Base-by-base conservation (phyloP, 2,329 filamentous ascomycete genomes). In the Camillea tinctor region DNA sequence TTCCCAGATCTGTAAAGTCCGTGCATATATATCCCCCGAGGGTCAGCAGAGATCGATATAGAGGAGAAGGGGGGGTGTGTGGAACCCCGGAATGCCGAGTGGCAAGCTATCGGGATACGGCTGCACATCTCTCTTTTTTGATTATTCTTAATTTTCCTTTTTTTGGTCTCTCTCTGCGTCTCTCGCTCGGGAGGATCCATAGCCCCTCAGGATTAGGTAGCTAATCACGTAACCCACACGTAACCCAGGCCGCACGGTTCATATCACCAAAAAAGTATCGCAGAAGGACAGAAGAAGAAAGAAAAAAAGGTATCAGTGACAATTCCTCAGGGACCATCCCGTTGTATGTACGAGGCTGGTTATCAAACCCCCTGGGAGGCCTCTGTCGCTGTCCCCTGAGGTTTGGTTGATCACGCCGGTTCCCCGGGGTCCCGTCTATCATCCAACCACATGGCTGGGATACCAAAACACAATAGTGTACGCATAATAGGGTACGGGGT, bases 401-500 rank as follows among this genome's bases (percentile, higher is more conserved):
- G 36, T 17, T 30, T 44, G 36, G 36, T 44, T 44, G 36, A 44
- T 44, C 36, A 44, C n/a, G 36, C 36, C 36, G 36, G 36, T 7
- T 44, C 36, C 36, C 36, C 36, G 36, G 26, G 26, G 26, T 4
- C 36, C 17, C 11, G 17, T 44, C 36, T n/a, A 44, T n/a, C 36
- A 30, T 30, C 36, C 36, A 44, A 17, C 36, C 36, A 44, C 36
- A 44, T 17, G 17, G 36, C 17, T n/a, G 36, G 36, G 11, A 44
- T 44, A 15, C 17, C 36, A 44, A n/a, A 30, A n/a, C 5, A 11
- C 26, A 30, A 30, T 30, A 30, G 26, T 11, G 26, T 30, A 11
- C 13, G 26, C 26, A 30, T 11, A 30, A 44, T 60, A 56, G 50
- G 60, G 54, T 20, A 60, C 54, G 17, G 26, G 26, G 8, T 30